Percentiles rank a stretch among this genome's conserved stretches.
phyloP scores from a whole-genome alignment of 441 rosid species.

The Francoa sonchifolia region DNA sequence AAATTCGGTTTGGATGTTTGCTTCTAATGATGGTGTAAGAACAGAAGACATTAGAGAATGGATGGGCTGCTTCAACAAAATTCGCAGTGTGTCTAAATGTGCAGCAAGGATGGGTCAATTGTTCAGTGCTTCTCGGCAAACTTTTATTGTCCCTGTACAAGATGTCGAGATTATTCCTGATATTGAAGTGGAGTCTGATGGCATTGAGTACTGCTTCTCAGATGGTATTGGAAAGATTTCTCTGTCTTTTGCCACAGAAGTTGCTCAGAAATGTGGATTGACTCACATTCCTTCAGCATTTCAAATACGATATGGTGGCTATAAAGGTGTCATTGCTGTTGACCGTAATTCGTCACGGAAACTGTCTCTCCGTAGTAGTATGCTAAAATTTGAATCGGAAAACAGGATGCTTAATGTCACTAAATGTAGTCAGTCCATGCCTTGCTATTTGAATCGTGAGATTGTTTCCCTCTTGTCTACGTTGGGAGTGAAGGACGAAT shows the following conservation, averaged over 20 bases:
- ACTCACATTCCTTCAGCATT: slow-evolving; percentile 73
- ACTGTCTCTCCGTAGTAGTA: slow-evolving; percentile 68
- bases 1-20: slow-evolving; percentile 96
- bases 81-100: slow-evolving; percentile 73
- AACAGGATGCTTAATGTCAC: slow-evolving; percentile 86
- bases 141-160: slow-evolving; percentile 48
- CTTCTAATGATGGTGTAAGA: slow-evolving; percentile 57
- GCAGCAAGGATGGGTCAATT: slow-evolving; percentile 98
- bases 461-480: slow-evolving; percentile 72
- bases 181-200: slow-evolving; percentile 57
- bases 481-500: slow-evolving; percentile 56
- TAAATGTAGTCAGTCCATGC: slow-evolving; percentile 65
- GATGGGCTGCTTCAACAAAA: slow-evolving; percentile 92
- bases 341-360: slow-evolving; percentile 66
- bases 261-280: slow-evolving; percentile 72
- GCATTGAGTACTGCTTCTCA: slow-evolving; percentile 69
- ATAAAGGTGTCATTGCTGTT: slow-evolving; percentile 80
- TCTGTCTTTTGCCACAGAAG: slow-evolving; percentile 51
- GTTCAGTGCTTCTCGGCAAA: slow-evolving; percentile 77
- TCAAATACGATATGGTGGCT: slow-evolving; percentile 94
- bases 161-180: slow-evolving; percentile 77
- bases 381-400: slow-evolving; percentile 73
- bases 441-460: slow-evolving; percentile 85
- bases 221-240: slow-evolving; percentile 95
- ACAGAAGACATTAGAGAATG: slow-evolving; percentile 76